These are phyloP conservation scores for Debaryomyces nepalensis DNA, from an alignment of 1,139 yeast genomes.

Conservation along the genomic window DNA sequence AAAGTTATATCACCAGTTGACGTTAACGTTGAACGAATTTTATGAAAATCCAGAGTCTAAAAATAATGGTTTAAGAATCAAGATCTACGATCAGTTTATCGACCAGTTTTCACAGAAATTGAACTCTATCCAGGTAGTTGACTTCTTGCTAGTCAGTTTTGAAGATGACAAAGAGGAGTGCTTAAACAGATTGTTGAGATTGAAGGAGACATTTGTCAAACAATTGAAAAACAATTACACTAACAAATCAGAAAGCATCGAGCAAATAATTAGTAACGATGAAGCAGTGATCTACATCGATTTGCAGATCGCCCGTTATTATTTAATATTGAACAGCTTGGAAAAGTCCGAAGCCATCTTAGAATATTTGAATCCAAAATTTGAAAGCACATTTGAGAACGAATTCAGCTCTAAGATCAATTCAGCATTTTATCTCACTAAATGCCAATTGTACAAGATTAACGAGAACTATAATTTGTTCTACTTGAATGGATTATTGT, in stretches of 20 bases:
- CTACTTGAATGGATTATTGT: conserved; percentile 65
- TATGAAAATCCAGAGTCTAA: conserved; percentile 55
- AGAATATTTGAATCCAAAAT: conserved; percentile 60
- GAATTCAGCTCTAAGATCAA: conserved; percentile 73
- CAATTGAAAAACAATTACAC: conserved; percentile 32
- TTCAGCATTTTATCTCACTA: conserved; percentile 83
- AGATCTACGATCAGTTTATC: conserved; percentile 75
- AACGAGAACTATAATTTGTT: conserved; percentile 79
- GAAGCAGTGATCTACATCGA: conserved; percentile 63
- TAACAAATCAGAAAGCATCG: conserved; percentile 37
- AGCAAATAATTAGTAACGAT: conserved; percentile 41
- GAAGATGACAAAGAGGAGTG: conserved; percentile 52
- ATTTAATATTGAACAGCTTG: conserved; percentile 60
- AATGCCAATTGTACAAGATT: conserved; percentile 74
- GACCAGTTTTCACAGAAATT: conserved; percentile 68
- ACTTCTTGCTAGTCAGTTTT: conserved; percentile 63
- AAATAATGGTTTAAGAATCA: conserved; percentile 58
- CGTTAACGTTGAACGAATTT: conserved; percentile 66
- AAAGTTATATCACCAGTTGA: conserved; percentile 78
- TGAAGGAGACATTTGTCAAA: conserved; percentile 54
- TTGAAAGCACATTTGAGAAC: conserved; percentile 52
- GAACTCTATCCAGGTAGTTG: conserved; percentile 78
- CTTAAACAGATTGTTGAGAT: conserved; percentile 57
- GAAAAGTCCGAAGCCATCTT: conserved; percentile 71
- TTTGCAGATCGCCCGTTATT: conserved; percentile 77